These are phyloP conservation scores for Trichoderma sp. DNA, from an alignment of 2,329 filamentous ascomycete genomes.

Conservation along the genomic window DNA sequence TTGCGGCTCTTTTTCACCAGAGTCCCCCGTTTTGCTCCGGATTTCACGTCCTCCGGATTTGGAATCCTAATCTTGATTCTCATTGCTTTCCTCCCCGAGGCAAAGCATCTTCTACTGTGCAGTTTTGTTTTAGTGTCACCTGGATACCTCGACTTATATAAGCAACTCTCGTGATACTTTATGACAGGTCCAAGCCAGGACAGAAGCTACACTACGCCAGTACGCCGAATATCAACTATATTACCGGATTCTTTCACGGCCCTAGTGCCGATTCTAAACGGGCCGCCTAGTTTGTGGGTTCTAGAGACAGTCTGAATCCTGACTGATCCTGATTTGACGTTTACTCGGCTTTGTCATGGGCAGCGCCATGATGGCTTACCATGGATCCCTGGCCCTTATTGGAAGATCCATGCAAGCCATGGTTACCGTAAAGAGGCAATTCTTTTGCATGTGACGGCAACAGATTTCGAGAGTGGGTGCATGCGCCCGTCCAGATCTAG, in stretches of 20 bases:
- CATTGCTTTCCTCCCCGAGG: background rate
- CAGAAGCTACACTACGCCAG: background rate
- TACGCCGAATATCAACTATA: background rate
- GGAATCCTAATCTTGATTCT: background rate
- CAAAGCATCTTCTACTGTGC: background rate
- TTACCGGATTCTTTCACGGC: background rate
- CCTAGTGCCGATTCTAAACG: background rate
- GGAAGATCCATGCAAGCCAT: background rate
- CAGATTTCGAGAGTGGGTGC: background rate
- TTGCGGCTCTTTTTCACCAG: background rate
- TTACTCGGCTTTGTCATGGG: background rate
- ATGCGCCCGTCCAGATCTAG: conserved; percentile 5
- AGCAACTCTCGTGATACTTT: background rate
- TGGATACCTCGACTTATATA: background rate
- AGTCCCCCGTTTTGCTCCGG: background rate
- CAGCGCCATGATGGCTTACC: background rate
- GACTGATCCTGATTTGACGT: background rate
- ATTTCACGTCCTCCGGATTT: background rate
- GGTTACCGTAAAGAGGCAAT: background rate
- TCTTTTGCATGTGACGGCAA: conserved; percentile 9
- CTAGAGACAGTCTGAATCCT: background rate
- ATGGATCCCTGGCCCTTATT: background rate
- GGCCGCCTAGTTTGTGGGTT: background rate
- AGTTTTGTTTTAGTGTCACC: background rate
- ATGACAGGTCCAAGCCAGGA: background rate